Conservation (phyloP, 2,329 filamentous ascomycete genomes). For the Coleophoma eucalyptorum region DNA sequence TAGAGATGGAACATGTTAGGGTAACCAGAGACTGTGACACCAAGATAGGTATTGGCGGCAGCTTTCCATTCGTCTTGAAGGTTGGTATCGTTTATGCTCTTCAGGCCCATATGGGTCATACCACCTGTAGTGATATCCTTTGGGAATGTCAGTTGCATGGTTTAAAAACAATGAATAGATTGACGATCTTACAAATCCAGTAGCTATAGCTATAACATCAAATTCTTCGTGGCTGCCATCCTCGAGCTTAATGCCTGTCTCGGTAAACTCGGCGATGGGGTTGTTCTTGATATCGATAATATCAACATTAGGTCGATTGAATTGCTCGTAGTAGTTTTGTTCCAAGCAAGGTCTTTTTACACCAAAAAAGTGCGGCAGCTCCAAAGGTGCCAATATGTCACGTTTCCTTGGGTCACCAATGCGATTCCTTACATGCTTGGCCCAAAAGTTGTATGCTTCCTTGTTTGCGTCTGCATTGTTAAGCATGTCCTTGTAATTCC, state of each 20-base stretch:
- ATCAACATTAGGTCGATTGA: constrained; percentile 39
- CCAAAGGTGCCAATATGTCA: constrained; percentile 20
- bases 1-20: constrained; percentile 52
- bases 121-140: constrained; percentile 31
- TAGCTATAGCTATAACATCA: constrained; percentile 28
- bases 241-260: constrained; percentile 26
- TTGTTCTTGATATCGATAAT: constrained; percentile 42
- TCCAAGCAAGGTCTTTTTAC: constrained; percentile 44
- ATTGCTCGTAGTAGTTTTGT: constrained; percentile 42
- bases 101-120: constrained; percentile 41
- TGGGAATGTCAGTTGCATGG: not conserved
- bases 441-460: constrained; percentile 23
- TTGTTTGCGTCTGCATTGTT: constrained; percentile 42
- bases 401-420: constrained; percentile 19
- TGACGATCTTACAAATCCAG: no score
- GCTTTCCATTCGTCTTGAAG: constrained; percentile 39
- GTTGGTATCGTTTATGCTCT: constrained; percentile 32
- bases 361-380: constrained; percentile 38
- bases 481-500: constrained; percentile 49
- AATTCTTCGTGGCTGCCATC: constrained; percentile 21
- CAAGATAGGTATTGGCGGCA: constrained; percentile 40
- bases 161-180: not conserved
- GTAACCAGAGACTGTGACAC: constrained; percentile 37
- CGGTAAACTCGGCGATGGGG: constrained; percentile 33
- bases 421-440: constrained; percentile 38